Base-by-base conservation (phyloP, 2,329 filamentous ascomycete species). In the Fusarium sp. region DNA sequence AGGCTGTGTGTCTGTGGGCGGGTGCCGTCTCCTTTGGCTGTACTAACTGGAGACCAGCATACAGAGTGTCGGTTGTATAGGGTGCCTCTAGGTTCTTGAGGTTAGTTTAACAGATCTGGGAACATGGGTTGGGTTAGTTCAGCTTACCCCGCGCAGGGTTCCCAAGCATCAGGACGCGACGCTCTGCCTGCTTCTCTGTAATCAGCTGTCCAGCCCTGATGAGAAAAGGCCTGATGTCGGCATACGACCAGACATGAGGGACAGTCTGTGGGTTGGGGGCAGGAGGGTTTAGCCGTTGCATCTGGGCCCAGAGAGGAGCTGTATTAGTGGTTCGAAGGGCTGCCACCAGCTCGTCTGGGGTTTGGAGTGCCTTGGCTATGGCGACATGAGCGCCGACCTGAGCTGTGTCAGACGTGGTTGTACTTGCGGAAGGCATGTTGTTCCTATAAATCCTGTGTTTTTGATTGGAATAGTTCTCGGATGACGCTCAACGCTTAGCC, bases 61-160 rank as follows among this genome's bases (percentile, higher is more conserved):
- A 88, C 39, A 89, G 74, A 1, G 85, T 88, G 72, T 89, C 86
- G 2, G 86, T 88, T 0, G 86, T 88, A 64, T 82, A 85, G 0
- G 86, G 86, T 0, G 84, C 82, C 31, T 80, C 83, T 84, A 49
- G 9, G 6, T 28, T 18, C 21, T 7, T 1, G 20, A 3, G 6
- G 37, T 64, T 2, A 64, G 35, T 24, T 15, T 4, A 16, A 48
- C 3, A 21, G 6, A 1, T 11, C 2, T 4, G 12, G 12, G 6
- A n/a, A 23, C 12, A 13, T 3, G 8, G 8, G 33, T 1, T 11
- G n/a, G n/a, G n/a, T n/a, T n/a, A n/a, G 8, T 8, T 6, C 16
- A 24, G 24, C 6, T 85, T 88, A 70, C 86, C 86, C 62, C 68
- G 44, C 5, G 54, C 48, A 2, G 81, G 81, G 43, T 83, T 83